A percentile compares a stretch with the other conserved stretches of the same genome.
These are phyloP conservation scores for Favolaschia claudopus DNA, from an alignment of 768 basidiomycete species.

Conservation along the genomic window DNA sequence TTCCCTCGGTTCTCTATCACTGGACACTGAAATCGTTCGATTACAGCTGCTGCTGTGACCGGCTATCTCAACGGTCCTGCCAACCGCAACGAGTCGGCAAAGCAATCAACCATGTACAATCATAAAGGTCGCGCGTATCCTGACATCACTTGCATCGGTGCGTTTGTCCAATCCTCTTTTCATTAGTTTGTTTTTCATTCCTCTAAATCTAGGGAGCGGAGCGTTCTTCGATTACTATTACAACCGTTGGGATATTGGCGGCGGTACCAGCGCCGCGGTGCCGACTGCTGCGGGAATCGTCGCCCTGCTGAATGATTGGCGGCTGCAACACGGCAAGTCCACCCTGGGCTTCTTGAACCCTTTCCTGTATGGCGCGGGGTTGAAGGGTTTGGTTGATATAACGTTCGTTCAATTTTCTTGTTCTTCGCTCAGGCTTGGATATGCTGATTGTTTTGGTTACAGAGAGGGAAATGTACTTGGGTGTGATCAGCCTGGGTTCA, in stretches of 20 bases:
- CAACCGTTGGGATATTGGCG: constrained; percentile 34
- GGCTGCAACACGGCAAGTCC: constrained; percentile 38
- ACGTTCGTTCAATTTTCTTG: constrained; percentile 48
- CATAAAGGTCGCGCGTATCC: constrained; percentile 45
- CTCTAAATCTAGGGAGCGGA: constrained; percentile 11
- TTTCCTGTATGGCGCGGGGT: constrained; percentile 41
- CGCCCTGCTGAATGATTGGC: constrained; percentile 50
- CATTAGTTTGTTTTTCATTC: background rate
- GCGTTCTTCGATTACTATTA: constrained; percentile 44
- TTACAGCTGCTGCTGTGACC: constrained; percentile 26
- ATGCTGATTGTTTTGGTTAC: constrained; percentile 8
- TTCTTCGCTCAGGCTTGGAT: constrained; percentile 45
- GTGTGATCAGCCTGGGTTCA: constrained; percentile 37
- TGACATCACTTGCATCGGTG: constrained; percentile 40
- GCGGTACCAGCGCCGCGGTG: constrained; percentile 46
- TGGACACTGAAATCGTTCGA: background rate
- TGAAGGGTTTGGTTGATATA: constrained; percentile 43
- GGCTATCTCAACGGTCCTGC: constrained; percentile 26
- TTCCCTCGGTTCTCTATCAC: background rate
- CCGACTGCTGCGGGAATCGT: constrained; percentile 48
- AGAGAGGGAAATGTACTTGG: constrained; percentile 43
- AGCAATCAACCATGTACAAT: constrained; percentile 37
- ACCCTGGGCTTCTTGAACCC: constrained; percentile 49
- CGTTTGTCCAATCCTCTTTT: background rate
- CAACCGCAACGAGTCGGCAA: constrained; percentile 30